A percentile compares a stretch with the other conserved stretches of the same genome.
These are phyloP conservation scores for Mallotus japonicus DNA, from an alignment of 441 rosid genomes.

Conservation along the genomic window DNA sequence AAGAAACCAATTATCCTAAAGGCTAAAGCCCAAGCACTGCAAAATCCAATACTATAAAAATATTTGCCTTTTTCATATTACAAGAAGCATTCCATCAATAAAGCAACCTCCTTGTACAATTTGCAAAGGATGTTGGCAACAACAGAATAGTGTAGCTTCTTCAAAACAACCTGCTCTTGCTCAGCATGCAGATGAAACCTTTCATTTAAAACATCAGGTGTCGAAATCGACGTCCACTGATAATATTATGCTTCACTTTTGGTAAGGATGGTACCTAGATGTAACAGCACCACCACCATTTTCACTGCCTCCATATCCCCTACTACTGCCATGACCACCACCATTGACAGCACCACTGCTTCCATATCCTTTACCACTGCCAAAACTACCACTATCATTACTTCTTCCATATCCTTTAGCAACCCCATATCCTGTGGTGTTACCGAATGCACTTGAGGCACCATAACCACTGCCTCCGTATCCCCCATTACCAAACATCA, in stretches of 20 bases:
- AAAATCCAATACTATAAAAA: conserved; percentile 8
- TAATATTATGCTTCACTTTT: conserved; percentile 21
- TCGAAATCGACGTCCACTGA: neutral
- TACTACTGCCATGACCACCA: conserved; percentile 18
- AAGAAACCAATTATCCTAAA: conserved; percentile 3
- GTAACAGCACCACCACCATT: conserved; percentile 19
- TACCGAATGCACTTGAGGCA: conserved; percentile 36
- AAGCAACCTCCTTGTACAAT: neutral
- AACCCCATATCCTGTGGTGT: conserved; percentile 35
- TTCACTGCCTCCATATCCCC: conserved; percentile 19
- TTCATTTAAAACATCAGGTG: neutral
- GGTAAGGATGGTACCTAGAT: conserved; percentile 32
- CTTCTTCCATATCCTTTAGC: conserved; percentile 34
- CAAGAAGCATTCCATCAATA: neutral
- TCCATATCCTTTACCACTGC: conserved; percentile 32
- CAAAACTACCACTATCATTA: conserved; percentile 34
- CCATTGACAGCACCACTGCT: conserved; percentile 24
- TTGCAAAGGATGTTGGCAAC: neutral
- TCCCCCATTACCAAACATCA: conserved; percentile 41
- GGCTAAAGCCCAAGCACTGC: neutral
- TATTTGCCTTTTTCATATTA: neutral
- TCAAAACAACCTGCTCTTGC: conserved; percentile 1
- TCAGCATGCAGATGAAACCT: neutral
- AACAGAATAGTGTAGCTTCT: conserved; percentile 8
- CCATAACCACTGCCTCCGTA: conserved; percentile 44